Evolutionary conservation across 805 yeast genomes (phyloP), one percentile per base, ranked within the genome.

Genomic region (Priceomyces melissophilus): DNA sequence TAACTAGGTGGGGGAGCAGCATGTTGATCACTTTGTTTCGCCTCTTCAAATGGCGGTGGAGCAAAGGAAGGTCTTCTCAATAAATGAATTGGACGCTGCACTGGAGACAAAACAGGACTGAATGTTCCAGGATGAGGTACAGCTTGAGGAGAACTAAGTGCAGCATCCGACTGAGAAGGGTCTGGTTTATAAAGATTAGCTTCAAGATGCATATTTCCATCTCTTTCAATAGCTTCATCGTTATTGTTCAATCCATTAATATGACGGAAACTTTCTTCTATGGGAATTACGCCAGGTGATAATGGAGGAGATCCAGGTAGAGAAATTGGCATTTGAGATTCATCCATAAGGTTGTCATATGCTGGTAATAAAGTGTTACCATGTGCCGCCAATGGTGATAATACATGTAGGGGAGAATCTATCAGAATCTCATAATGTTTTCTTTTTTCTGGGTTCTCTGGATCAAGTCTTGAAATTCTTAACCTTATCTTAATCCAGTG

Each of bases 401-500:
- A 66, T 3, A 93, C 71, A 54, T 86, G 95, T 44, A 93, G 81
- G 3, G 99, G 99, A 2, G 96, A 87, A 61, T 93, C 99, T 42
- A 93, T 91, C 43, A 88, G 82, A 34, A 93, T 86, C 65, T 93
- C 99, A 58, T 85, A 93, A 57, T 89, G 97, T 58, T 90, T 93
- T 35, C 95, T 71, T 56, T 87, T 87, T 12, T 52, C 71, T 3
- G 67, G 60, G 34, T 67, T 63, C 2, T 72, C 69, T 2, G 81
- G 76, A 33, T 84, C 81, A n/a, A 72, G 56, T 49, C 76, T 78
- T 4, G 96, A 86, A 30, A 93, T 69, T 38, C 98, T 68, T 39
- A 93, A 65, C 47, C 95, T 84, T 11, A 93, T 76, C 63, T 93
- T 93, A 53, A 93, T 81, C 97, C 99, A 93, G 64, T 93, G 99